Evolutionary conservation across 257 asterid species (phyloP).

Genomic region (Fraxinus cuspidata): DNA sequence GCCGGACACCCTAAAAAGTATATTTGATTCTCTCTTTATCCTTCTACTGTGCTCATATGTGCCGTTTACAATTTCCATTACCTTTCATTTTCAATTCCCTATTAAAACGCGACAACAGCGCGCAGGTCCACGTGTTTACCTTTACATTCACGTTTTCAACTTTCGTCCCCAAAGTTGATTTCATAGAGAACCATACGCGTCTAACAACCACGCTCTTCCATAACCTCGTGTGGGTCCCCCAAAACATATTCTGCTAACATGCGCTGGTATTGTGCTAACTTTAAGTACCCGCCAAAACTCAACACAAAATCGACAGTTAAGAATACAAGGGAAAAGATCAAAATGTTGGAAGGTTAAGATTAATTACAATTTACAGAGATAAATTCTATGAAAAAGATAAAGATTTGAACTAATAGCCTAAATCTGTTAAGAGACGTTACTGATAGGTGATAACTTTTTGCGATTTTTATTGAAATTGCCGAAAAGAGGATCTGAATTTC

Average conservation of each 20-base stretch:
- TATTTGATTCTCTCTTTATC: no score
- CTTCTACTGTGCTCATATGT: no score
- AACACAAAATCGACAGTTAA: background rate
- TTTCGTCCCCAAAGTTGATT: slow-evolving; percentile 4
- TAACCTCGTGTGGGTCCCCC: no score
- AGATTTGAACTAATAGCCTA: background rate
- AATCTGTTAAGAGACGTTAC: no score
- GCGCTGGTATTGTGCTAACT: background rate
- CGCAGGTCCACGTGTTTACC: background rate
- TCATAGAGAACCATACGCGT: background rate
- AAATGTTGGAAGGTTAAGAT: background rate
- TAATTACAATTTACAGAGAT: slow-evolving; percentile 23
- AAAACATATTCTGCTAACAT: background rate
- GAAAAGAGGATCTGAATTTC: slow-evolving; percentile 5
- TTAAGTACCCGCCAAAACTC: background rate
- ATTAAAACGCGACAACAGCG: background rate
- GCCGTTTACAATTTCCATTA: no score
- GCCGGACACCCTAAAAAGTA: no score
- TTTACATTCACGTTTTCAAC: background rate
- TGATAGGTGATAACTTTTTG: slow-evolving; percentile 6
- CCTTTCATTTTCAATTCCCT: no score
- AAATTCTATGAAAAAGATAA: background rate
- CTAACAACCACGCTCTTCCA: no score
- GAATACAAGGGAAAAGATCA: background rate
- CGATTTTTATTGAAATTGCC: background rate